Conservation (phyloP, 257 asterid genomes). For the Apocynum venetum region DNA sequence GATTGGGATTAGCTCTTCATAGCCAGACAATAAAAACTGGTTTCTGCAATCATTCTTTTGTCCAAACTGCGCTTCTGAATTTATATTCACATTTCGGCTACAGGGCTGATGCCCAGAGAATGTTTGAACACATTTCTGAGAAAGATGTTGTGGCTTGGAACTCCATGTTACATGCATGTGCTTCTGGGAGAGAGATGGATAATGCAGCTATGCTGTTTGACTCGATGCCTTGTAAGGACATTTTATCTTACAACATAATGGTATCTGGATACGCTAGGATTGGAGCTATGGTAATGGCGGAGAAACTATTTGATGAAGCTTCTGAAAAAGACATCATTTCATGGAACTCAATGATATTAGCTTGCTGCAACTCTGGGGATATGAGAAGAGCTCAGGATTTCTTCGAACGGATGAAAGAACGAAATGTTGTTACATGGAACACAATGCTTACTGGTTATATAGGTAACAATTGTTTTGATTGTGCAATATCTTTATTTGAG, state of each 20-base stretch:
- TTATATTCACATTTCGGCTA: constrained; percentile 1
- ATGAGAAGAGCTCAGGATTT: constrained; percentile 7
- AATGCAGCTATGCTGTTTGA: constrained; percentile 1
- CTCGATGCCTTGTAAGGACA: constrained; percentile 10
- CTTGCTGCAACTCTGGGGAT: constrained; percentile 13
- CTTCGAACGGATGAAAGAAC: background rate
- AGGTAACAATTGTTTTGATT: background rate
- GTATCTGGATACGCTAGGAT: constrained; percentile 16
- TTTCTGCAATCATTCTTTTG: constrained; percentile 13
- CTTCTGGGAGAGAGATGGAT: constrained; percentile 9
- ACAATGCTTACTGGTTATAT: constrained; percentile 17
- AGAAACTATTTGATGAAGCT: background rate
- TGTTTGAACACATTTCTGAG: constrained; percentile 4
- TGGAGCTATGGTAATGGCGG: background rate
- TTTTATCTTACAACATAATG: constrained; percentile 10
- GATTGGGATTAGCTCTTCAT: constrained; percentile 14
- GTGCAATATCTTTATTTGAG: constrained; percentile 2
- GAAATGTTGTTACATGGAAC: constrained; percentile 10
- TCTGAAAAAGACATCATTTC: constrained; percentile 7
- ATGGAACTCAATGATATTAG: constrained; percentile 10
- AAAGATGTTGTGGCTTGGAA: constrained; percentile 6
- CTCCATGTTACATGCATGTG: constrained; percentile 17
- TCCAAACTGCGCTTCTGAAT: constrained; percentile 15
- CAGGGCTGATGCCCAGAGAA: background rate
- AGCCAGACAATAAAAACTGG: constrained; percentile 8